Base-by-base conservation (phyloP, 2,329 filamentous ascomycete species). In the Aspergillus costaricaensis region DNA sequence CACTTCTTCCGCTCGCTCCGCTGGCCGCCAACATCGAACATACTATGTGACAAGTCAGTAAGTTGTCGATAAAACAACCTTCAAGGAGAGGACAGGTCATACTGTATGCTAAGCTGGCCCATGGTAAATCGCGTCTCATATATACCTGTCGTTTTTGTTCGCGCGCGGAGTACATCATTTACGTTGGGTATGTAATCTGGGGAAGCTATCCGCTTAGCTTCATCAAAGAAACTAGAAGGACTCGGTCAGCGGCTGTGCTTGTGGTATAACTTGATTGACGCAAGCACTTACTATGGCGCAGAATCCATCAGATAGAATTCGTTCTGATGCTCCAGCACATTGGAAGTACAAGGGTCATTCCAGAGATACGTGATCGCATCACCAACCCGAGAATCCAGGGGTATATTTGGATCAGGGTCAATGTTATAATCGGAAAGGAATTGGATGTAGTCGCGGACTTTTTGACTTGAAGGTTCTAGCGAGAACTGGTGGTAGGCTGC, bases 241-340 rank as follows among this genome's bases (percentile, higher is more conserved):
- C 53, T 44, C 55, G 23, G 43, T 70, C 50, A 68, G 70, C 64
- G 51, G 67, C 68, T 67, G 61, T 72, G 69, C 49, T 53, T 51
- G 15, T 51, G 15, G 32, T 47, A 47, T 30, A 39, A n/a, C 53
- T 41, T 43, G 61, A 50, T 39, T 19, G 51, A 36, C n/a, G 3
- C 23, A 51, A 55, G 41, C 62, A 68, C 91, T 75, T 85, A 99
- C 94, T 99, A 99, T 81, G 93, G 92, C 55, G 95, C 95, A 23
- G 95, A 99, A 77, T 99, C 95, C 95, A 99, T 99, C 60, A 99
- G 82, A 75, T 99, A 99, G 77, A 99, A 99, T 79, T 99, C 94
- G 74, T 92, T 96, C 75, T 96, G 91, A 74, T 95, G 91, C 72
- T 96, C 91, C 83, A 98, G 89, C 39, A 97, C 85, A 67, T 86